A percentile compares a stretch with the other conserved stretches of the same genome.
These are phyloP conservation scores for Flaveria ramosissima DNA, from an alignment of 129 eudicot genomes.

Conservation along the genomic window DNA sequence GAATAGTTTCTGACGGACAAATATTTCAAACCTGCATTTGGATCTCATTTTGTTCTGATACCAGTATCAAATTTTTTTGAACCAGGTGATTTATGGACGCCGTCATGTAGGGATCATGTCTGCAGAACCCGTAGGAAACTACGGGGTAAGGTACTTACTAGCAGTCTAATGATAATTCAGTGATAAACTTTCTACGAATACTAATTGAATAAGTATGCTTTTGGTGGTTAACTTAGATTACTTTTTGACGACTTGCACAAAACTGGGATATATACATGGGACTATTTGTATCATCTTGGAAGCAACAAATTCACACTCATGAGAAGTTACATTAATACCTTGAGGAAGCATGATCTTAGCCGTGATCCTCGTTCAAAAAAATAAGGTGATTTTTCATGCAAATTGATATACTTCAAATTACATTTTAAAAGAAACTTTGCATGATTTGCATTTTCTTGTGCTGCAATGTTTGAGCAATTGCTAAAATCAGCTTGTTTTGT, in stretches of 20 bases:
- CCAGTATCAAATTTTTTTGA: neutral
- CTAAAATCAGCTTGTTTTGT: too few species aligned
- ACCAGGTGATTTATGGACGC: slow-evolving; percentile 42
- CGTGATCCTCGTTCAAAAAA: slow-evolving; percentile 38
- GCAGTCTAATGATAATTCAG: neutral
- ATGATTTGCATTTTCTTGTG: too few species aligned
- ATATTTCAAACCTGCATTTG: neutral
- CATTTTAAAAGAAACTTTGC: too few species aligned
- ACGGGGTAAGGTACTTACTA: slow-evolving; percentile 42
- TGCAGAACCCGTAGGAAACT: slow-evolving; percentile 49
- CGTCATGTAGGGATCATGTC: slow-evolving; percentile 52
- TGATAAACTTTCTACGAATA: slow-evolving; percentile 4
- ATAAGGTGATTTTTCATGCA: slow-evolving; percentile 31
- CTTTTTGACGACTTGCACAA: slow-evolving; percentile 47
- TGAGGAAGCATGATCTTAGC: slow-evolving; percentile 40
- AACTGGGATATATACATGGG: slow-evolving; percentile 48
- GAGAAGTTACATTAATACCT: slow-evolving; percentile 43
- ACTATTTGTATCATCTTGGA: slow-evolving; percentile 44
- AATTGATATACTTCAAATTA: too few species aligned
- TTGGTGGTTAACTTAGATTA: slow-evolving; percentile 21
- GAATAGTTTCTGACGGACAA: neutral
- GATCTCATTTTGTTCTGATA: slow-evolving; percentile 15
- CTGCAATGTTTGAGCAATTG: too few species aligned
- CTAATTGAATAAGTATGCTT: neutral
- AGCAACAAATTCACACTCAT: slow-evolving; percentile 43